Evolutionary conservation across 1,284 basidiomycete species (phyloP), one percentile per base, ranked within the genome.

Genomic region (Cryptococcus maquisensis): DNA sequence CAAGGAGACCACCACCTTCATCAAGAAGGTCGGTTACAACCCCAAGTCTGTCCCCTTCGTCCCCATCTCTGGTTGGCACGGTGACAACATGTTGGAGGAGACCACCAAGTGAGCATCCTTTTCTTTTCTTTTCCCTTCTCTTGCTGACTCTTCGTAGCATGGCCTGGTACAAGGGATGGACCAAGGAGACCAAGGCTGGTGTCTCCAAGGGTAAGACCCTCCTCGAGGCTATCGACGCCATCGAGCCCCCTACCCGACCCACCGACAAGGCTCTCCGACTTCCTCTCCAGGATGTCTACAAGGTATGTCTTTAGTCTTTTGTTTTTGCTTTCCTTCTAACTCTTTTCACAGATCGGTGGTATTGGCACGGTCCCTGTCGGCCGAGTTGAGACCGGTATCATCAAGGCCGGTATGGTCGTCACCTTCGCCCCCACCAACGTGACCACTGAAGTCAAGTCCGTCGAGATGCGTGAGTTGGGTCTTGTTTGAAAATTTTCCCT

Each of bases 1-100:
- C 82, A 98, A 98, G 85, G 96, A 98, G 83, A 93, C 93, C 56
- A 93, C 91, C 73, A 87, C 83, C 80, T 99, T 98, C 86, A 97
- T 98, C 82, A 98, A 99, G 87, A 99, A 99, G 87, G 95, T 99
- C 78, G 95, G 95, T 63, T 99, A 95, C 87, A 98, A 98, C 88
- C 95, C 96, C 79, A 97, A 97, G 86, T 77, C 85, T 55, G 94
- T 98, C 67, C 85, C 95, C 67, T 98, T 98, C 83, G 96, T 98
- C 67, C 95, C 96, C 76, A 98, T 99, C 81, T 99, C 95, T 61
- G 96, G 95, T 71, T 99, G 95, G 95, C 92, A 98, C 85, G 96
- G 95, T 79, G 95, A 99, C 87, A 98, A 98, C 90, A 98, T 98
- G 95, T 84, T 98, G 81, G 95, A 98, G 84, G 89, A 92, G 80